Base-by-base conservation (phyloP, 176 grass and related monocot genomes). In the Dactylis glomerata region DNA sequence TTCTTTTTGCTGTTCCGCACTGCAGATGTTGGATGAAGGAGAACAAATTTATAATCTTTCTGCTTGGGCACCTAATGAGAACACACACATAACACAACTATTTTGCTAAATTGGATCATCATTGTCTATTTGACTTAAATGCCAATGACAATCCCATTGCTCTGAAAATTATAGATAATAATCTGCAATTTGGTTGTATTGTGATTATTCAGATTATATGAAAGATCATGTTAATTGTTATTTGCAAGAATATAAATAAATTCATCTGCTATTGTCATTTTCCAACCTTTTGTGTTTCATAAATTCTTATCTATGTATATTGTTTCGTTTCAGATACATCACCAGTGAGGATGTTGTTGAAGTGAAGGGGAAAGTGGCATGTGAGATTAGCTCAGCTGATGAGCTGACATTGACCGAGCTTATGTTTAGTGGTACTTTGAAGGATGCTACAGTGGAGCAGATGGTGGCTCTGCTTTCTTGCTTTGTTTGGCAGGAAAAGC, bases 401-500 rank as follows among this genome's bases (percentile, higher is more conserved):
- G 93, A 95, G 58, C 81, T 98, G 66, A 92, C 89, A 89, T 80
- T 94, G 75, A 98, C 96, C 1, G 93, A 98, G 64, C 89, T 98
- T 79, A 94, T 96, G 93, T 98, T 98, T 27, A 95, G 87, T 64
- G 96, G 96, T 47, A 76, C 83, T 42, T 54, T 98, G 50, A 98
- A 98, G 77, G 96, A 98, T 87, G 80, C 87, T 63, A 92, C 87
- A 12, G 84, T 90, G 16, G 93, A 95, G 69, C 92, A 98, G 88
- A 92, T 98, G 91, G 93, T 95, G 38, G 96, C 96, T 0, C 81
- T 98, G 68, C 93, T 95, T 16, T 98, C 91, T 37, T 98, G 96
- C 86, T 98, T 94, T 78, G 93, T 98, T 17, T 98, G 93, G 96
- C 91, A 93, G 69, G 96, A 98, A 28, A 98, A 90, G 87, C 84